phyloP scores from a whole-genome alignment of 2,329 filamentous ascomycete species.

The Penicillium nordicum region DNA sequence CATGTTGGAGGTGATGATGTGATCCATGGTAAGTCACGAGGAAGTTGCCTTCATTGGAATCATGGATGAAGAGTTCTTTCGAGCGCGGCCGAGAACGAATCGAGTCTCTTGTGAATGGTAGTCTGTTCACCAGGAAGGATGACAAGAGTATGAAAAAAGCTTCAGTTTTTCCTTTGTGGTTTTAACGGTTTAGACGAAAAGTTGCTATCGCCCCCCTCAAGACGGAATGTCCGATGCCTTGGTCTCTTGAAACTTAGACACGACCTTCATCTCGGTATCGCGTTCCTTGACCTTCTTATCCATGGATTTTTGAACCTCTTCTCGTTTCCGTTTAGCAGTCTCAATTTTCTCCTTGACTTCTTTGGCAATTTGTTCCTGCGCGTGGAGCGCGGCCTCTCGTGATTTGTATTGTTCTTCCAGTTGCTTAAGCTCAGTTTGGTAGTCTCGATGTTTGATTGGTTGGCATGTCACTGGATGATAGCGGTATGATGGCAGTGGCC shows the following conservation, averaged over 20 bases:
- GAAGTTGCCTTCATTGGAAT: background rate
- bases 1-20: background rate
- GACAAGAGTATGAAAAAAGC: background rate
- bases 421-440: conserved; percentile 32
- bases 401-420: conserved; percentile 38
- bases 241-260: conserved; percentile 42
- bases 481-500: conserved; percentile 30
- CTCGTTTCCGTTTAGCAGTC: conserved; percentile 37
- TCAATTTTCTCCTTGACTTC: conserved; percentile 39
- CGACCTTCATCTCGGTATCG: conserved; percentile 42
- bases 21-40: background rate
- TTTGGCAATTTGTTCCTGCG: conserved; percentile 37
- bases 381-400: conserved; percentile 34
- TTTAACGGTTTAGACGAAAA: background rate
- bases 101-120: background rate
- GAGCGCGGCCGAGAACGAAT: background rate
- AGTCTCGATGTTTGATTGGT: conserved; percentile 31
- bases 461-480: conserved; percentile 42
- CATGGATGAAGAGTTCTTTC: background rate
- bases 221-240: conserved; percentile 32
- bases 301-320: conserved; percentile 39
- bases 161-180: background rate
- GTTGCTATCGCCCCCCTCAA: conserved; percentile 11
- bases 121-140: background rate
- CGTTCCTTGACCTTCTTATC: conserved; percentile 44